Percentiles rank a stretch among this genome's conserved stretches.
Evolutionary conservation across 1,284 basidiomycete genomes (phyloP).

Genomic region (Leccinum griseonigrum): DNA sequence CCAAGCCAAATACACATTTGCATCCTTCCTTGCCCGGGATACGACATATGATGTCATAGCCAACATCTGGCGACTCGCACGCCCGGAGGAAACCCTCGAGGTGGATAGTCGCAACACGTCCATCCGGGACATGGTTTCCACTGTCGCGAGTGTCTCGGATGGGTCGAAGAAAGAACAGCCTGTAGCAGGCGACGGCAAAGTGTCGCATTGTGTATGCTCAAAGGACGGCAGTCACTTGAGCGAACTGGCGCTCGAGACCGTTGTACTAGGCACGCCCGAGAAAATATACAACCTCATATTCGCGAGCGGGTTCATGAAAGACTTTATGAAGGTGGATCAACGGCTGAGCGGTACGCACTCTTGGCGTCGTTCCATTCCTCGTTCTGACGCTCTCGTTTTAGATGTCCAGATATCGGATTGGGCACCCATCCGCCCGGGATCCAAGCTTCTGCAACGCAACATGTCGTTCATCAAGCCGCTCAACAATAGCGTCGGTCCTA

Average conservation of each 20-base stretch:
- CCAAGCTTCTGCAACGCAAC: slow-evolving; percentile 74
- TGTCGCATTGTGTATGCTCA: slow-evolving; percentile 77
- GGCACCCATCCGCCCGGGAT: slow-evolving; percentile 64
- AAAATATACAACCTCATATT: slow-evolving; percentile 97
- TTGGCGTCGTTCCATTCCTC: not conserved
- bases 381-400: slow-evolving; percentile 32
- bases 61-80: slow-evolving; percentile 93
- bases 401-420: slow-evolving; percentile 94
- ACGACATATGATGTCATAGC: slow-evolving; percentile 95
- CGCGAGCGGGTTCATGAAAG: slow-evolving; percentile 93
- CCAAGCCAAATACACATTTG: slow-evolving; percentile 87
- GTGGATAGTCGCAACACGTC: slow-evolving; percentile 23
- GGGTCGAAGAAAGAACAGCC: slow-evolving; percentile 9
- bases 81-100: slow-evolving; percentile 64
- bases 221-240: slow-evolving; percentile 70
- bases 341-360: slow-evolving; percentile 75
- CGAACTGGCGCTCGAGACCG: slow-evolving; percentile 75
- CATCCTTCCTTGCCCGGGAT: slow-evolving; percentile 95
- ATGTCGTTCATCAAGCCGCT: slow-evolving; percentile 98
- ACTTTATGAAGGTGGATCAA: slow-evolving; percentile 87
- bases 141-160: slow-evolving; percentile 21
- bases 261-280: slow-evolving; percentile 88
- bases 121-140: slow-evolving; percentile 22
- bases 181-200: slow-evolving; percentile 36
- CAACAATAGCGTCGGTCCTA: slow-evolving; percentile 86